Conservation (phyloP, 192 early-diverging fungal species). For the Entomortierella beljakovae region DNA sequence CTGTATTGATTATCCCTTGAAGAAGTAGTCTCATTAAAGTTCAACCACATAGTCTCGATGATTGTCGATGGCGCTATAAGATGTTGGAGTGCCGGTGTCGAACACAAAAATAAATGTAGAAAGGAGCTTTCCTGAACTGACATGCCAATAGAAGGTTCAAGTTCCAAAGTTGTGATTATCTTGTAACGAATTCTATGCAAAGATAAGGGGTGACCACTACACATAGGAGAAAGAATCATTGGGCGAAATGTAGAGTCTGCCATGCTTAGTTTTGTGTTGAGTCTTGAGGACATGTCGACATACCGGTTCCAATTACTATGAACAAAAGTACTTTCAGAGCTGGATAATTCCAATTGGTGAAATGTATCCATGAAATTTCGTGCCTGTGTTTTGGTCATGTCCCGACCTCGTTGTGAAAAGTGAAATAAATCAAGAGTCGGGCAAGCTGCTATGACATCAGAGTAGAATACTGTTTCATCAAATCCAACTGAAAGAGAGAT, state of each 20-base stretch:
- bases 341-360: neutral
- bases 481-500: neutral
- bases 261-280: neutral
- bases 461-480: neutral
- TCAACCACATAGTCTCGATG: neutral
- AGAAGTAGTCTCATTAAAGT: neutral
- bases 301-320: neutral
- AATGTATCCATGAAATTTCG: neutral
- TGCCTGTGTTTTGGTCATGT: neutral
- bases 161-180: neutral
- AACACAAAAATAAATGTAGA: slow-evolving; percentile 8
- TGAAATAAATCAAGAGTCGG: slow-evolving; percentile 1
- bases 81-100: slow-evolving; percentile 1
- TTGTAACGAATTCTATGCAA: neutral
- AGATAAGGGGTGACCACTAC: neutral
- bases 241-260: neutral
- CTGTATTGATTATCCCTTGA: neutral
- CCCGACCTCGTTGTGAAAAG: neutral
- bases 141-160: neutral
- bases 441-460: neutral
- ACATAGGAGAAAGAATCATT: too few species aligned
- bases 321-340: too few species aligned
- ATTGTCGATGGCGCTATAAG: slow-evolving; percentile 4
- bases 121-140: neutral
- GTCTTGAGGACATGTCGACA: neutral